A percentile compares a stretch with the other conserved stretches of the same genome.
Evolutionary conservation across 2,329 filamentous ascomycete species (phyloP).

Genomic region (Albifimbria verrucaria): DNA sequence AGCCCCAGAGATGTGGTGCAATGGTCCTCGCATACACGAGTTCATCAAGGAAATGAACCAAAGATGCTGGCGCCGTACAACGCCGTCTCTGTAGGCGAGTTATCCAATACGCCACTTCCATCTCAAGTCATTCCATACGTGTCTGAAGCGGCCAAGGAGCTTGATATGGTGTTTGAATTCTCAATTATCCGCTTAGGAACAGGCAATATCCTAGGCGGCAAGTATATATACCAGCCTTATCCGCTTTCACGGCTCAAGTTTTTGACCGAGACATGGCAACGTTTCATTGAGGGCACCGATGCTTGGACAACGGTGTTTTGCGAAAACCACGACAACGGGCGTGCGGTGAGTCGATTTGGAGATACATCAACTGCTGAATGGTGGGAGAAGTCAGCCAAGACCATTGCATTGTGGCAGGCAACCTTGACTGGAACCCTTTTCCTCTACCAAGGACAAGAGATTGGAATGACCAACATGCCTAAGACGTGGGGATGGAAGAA

Average conservation of each 20-base stretch:
- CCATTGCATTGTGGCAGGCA: slow-evolving; percentile 47
- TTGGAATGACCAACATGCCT: slow-evolving; percentile 58
- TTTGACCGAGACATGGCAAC: slow-evolving; percentile 45
- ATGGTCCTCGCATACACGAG: slow-evolving; percentile 61
- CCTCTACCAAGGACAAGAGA: slow-evolving; percentile 59
- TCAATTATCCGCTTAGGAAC: slow-evolving; percentile 53
- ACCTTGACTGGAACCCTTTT: slow-evolving; percentile 53
- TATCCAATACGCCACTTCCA: slow-evolving; percentile 52
- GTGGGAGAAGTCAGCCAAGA: slow-evolving; percentile 46
- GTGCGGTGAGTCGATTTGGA: slow-evolving; percentile 54
- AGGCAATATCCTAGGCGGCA: slow-evolving; percentile 41
- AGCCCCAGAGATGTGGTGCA: slow-evolving; percentile 50
- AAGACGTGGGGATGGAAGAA: slow-evolving; percentile 46
- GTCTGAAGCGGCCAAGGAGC: slow-evolving; percentile 45
- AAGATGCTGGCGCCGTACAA: slow-evolving; percentile 51
- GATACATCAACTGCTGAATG: slow-evolving; percentile 39
- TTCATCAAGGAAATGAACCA: slow-evolving; percentile 58
- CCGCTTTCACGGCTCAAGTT: slow-evolving; percentile 40
- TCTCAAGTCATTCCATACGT: slow-evolving; percentile 54
- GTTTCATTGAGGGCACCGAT: slow-evolving; percentile 44
- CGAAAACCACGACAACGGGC: slow-evolving; percentile 63
- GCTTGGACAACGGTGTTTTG: slow-evolving; percentile 59
- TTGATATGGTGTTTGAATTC: slow-evolving; percentile 62
- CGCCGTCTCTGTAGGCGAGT: slow-evolving; percentile 61
- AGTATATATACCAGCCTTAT: slow-evolving; percentile 49